Base-by-base conservation (phyloP, 176 grass and related monocot species). In the Rhipidocladum racemiflorum region DNA sequence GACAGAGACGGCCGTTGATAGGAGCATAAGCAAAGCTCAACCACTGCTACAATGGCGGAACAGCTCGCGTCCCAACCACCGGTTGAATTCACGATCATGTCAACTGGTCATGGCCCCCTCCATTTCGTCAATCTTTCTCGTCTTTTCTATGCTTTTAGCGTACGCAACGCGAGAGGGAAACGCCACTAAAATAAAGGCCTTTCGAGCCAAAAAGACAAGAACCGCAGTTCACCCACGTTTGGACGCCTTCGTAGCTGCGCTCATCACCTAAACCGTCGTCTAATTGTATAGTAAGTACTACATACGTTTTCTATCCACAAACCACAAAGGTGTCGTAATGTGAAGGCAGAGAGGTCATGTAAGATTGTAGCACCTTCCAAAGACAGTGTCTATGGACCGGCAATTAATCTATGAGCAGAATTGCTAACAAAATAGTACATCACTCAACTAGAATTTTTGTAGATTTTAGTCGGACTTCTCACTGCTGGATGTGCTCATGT, bases 111-210 rank as follows among this genome's bases (percentile, higher is more conserved):
- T 60, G 40, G 18, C 40, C 54, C 40, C 40, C 20, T 61, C 18
- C 16, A 23, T 13, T 34, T 21, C n/a, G 51, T 59, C 51, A 16
- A 75, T 66, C 21, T 65, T 6, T 72, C 56, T 48, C 59, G 21
- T 35, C 13, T 46, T 17, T 16, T 69, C 6, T 55, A 24, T 6
- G 23, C 23, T 64, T 63, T 9, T 32, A 7, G 7, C 29, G 13
- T 70, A 67, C 67, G 43, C 72, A 61, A 64, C 20, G 23, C n/a
- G 42, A 82, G 53, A 82, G 70, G 5, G 60, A 86, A 34, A 59
- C 38, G 38, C 15, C 85, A 36, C 7, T 71, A 39, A 30, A 35
- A 23, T 70, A 35, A 8, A 23, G 7, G 36, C 25, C 15, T 9
- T 14, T 1, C 28, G 2, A 39, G 53, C 28, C 54, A 24, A 8